Conservation (phyloP, 371 early-diverging fungal genomes). For the Batkoa obscura region DNA sequence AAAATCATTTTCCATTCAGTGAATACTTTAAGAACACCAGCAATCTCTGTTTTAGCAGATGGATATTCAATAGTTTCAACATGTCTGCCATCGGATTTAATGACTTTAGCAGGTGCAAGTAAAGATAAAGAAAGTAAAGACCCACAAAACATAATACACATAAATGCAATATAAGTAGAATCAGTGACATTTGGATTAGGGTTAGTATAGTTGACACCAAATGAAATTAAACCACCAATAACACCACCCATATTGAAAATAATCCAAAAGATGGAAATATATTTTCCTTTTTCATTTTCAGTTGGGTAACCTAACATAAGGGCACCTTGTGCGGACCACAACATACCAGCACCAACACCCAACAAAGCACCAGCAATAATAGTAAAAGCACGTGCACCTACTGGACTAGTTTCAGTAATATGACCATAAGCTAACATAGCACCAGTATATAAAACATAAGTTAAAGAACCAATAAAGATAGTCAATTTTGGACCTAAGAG, state of each 20-base stretch:
- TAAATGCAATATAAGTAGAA: slow-evolving; percentile 37
- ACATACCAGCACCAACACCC: slow-evolving; percentile 34
- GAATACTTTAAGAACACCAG: slow-evolving; percentile 35
- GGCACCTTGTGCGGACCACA: slow-evolving; percentile 62
- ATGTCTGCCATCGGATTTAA: slow-evolving; percentile 33
- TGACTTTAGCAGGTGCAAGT: slow-evolving; percentile 31
- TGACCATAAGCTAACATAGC: slow-evolving; percentile 28
- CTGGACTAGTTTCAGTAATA: slow-evolving; percentile 7
- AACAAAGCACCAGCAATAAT: slow-evolving; percentile 36
- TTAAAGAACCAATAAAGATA: slow-evolving; percentile 26
- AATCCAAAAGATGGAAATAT: slow-evolving; percentile 61
- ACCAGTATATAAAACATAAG: slow-evolving; percentile 29
- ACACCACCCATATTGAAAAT: slow-evolving; percentile 50
- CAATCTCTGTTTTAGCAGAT: slow-evolving; percentile 25
- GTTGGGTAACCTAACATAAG: slow-evolving; percentile 64
- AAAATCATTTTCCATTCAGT: slow-evolving; percentile 33
- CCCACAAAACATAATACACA: slow-evolving; percentile 38
- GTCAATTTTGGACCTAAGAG: slow-evolving; percentile 27
- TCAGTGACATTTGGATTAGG: slow-evolving; percentile 14
- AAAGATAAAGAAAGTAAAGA: slow-evolving; percentile 24
- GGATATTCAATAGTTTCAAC: slow-evolving; percentile 27
- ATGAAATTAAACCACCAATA: slow-evolving; percentile 46
- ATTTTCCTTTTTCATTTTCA: slow-evolving; percentile 53
- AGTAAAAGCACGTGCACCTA: slow-evolving; percentile 16
- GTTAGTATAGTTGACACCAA: slow-evolving; percentile 35